Evolutionary conservation across 331 rosid genomes (phyloP), one percentile per base, ranked within the genome.

Genomic region (Rosa hybrid): DNA sequence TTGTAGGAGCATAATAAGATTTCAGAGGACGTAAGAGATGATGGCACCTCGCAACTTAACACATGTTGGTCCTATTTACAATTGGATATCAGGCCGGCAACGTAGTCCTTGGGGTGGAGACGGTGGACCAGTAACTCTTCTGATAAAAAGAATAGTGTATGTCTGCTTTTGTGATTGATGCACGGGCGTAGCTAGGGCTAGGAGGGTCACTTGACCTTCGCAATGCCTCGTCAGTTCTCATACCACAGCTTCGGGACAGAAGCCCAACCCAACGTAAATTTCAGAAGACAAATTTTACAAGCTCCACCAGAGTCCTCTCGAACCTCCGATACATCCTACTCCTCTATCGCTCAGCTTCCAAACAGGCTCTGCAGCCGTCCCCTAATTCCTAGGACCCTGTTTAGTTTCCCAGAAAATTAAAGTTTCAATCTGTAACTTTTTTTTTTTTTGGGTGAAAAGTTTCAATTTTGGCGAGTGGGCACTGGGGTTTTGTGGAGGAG

Each of bases 401-500:
- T 62, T 71, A 74, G 77, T 6, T 67, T 53, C 69, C 54, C 8
- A 21, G 9, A 39, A 13, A 25, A 42, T 25, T 13, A 16, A 42
- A 46, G 62, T 14, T 3, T 13, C 46, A 86, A 88, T 93, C 77
- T 93, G 81, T 89, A 93, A 95, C 84, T 95, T 96, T n/a, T n/a
- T n/a, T n/a, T n/a, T n/a, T n/a, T n/a, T n/a, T n/a, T n/a, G n/a
- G n/a, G n/a, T n/a, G n/a, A n/a, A 44, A 77, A 44, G 48, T 93
- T 91, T 80, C 72, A 90, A 90, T 53, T 91, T 76, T 84, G 94
- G 91, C n/a, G 82, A 84, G 77, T 91, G 98, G 97, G 98, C 98
- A 20, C 68, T 92, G 89, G 97, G 97, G 62, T 95, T 90, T 81
- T 92, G 94, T 73, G 98, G 96, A 75, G 98, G 87, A 60, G 82